These are phyloP conservation scores for Fusarium guadeloupense DNA, from an alignment of 2,329 filamentous ascomycete genomes.

Conservation along the genomic window DNA sequence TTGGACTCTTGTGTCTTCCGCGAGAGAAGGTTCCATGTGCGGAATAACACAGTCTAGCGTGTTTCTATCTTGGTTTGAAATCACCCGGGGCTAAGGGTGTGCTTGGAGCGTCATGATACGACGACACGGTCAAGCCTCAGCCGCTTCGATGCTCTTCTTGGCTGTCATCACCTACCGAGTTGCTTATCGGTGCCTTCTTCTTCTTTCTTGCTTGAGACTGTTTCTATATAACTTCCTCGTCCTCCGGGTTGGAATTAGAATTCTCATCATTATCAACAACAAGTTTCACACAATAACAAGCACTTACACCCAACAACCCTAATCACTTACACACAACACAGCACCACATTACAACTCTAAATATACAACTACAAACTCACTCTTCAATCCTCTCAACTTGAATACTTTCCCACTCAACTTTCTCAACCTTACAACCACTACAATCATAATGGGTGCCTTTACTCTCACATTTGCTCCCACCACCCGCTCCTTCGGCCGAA, in stretches of 20 bases:
- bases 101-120: slow-evolving; percentile 31
- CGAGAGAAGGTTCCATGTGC: slow-evolving; percentile 29
- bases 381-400: background rate
- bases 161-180: slow-evolving; percentile 12
- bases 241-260: slow-evolving; percentile 9
- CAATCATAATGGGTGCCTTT: slow-evolving; percentile 45
- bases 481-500: slow-evolving; percentile 39
- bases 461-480: slow-evolving; percentile 39
- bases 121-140: slow-evolving; percentile 32
- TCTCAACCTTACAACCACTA: slow-evolving; percentile 4
- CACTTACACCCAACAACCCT: background rate
- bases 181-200: slow-evolving; percentile 14
- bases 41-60: slow-evolving; percentile 18
- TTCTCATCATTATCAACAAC: slow-evolving; percentile 25
- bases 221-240: slow-evolving; percentile 31
- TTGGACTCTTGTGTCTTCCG: slow-evolving; percentile 2
- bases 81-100: slow-evolving; percentile 17
- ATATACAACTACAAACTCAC: slow-evolving; percentile 3
- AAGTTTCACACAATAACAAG: slow-evolving; percentile 9
- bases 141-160: slow-evolving; percentile 21
- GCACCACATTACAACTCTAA: slow-evolving; percentile 1
- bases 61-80: slow-evolving; percentile 40
- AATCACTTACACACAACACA: slow-evolving; percentile 7
- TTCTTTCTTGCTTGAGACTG: background rate
- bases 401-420: slow-evolving; percentile 2